Conservation (phyloP, 1,284 basidiomycete species). For the Leccinum pallidistipes region DNA sequence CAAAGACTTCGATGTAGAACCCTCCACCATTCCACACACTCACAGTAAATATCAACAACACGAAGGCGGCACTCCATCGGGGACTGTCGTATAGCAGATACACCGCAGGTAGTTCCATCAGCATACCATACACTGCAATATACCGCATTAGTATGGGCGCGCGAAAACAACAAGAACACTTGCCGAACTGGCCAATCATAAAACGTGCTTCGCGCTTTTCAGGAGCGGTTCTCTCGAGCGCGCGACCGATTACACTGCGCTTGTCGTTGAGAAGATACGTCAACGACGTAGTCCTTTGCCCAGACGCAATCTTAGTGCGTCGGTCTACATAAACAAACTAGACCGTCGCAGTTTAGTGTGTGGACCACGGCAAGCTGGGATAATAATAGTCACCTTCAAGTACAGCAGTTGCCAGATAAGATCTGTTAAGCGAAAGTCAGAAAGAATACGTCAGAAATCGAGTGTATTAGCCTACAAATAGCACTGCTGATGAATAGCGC, state of each 20-base stretch:
- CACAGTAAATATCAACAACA: conserved; percentile 77
- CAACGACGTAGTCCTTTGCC: conserved; percentile 84
- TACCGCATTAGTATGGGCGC: not conserved
- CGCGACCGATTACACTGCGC: conserved; percentile 75
- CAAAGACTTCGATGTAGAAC: conserved; percentile 94
- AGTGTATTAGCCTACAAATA: conserved; percentile 57
- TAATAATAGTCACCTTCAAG: conserved; percentile 65
- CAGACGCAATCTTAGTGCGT: conserved; percentile 83
- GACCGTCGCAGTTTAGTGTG: conserved; percentile 6
- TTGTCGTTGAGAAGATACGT: conserved; percentile 85
- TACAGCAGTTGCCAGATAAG: conserved; percentile 87
- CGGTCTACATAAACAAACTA: conserved; percentile 85
- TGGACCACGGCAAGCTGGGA: not conserved
- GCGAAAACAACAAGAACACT: conserved; percentile 28
- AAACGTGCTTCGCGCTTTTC: conserved; percentile 72
- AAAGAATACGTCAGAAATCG: conserved; percentile 12
- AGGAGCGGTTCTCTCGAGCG: conserved; percentile 58
- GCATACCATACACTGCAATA: conserved; percentile 71
- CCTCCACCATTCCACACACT: conserved; percentile 85
- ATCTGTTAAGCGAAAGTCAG: conserved; percentile 47
- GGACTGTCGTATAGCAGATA: conserved; percentile 79
- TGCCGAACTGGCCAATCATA: conserved; percentile 83
- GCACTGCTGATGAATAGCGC: conserved; percentile 69
- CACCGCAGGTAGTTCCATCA: conserved; percentile 86
- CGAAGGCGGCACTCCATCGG: conserved; percentile 73